Conservation (phyloP, 345 rosid species). For the Reutealis trisperma region DNA sequence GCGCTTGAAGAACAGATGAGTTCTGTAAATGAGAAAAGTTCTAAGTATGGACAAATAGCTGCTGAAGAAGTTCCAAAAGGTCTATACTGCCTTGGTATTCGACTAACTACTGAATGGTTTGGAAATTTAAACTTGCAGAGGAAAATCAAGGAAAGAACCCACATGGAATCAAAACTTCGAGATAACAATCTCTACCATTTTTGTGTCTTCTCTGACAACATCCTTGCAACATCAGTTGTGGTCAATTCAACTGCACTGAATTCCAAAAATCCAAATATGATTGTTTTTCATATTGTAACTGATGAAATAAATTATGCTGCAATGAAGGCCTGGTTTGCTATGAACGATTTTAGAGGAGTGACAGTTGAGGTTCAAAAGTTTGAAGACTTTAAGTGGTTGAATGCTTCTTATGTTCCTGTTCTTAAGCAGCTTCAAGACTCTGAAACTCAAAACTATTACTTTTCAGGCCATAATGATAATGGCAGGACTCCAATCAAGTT, state of each 20-base stretch:
- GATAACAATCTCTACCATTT: constrained; percentile 71
- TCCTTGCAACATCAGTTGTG: constrained; percentile 88
- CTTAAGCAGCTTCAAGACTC: constrained; percentile 95
- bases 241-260: constrained; percentile 81
- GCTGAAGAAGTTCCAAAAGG: constrained; percentile 97
- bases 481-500: constrained; percentile 83
- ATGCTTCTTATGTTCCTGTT: constrained; percentile 92
- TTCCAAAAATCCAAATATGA: constrained; percentile 56
- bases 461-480: constrained; percentile 70
- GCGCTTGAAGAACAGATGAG: constrained; percentile 76
- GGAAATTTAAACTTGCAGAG: constrained; percentile 45
- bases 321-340: constrained; percentile 85
- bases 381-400: constrained; percentile 88
- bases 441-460: constrained; percentile 84
- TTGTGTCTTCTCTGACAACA: constrained; percentile 87
- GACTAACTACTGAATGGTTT: constrained; percentile 78
- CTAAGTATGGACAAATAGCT: constrained; percentile 94
- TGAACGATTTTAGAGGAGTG: constrained; percentile 66
- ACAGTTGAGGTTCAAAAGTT: constrained; percentile 85
- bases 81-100: constrained; percentile 85
- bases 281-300: constrained; percentile 85
- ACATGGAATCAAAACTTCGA: constrained; percentile 44
- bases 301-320: constrained; percentile 83
- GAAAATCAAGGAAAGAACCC: constrained; percentile 42
- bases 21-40: constrained; percentile 69